These are phyloP conservation scores for Allomyces javanicus DNA, from an alignment of 192 early-diverging fungal species.

Conservation along the genomic window DNA sequence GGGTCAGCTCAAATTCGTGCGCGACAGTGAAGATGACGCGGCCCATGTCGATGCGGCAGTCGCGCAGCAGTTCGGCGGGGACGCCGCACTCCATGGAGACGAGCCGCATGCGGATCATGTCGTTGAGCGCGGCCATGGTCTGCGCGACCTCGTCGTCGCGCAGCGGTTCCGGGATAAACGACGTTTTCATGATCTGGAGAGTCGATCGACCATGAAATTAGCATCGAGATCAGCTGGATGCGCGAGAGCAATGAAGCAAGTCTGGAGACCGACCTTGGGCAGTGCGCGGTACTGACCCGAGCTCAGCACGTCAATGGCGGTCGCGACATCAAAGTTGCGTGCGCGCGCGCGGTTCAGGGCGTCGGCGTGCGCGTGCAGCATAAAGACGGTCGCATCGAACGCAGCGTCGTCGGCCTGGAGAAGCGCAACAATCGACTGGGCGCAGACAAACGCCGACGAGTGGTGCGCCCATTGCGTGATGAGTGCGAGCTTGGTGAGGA, in stretches of 20 bases:
- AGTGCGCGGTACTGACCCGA: slow-evolving; percentile 63
- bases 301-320: slow-evolving; percentile 67
- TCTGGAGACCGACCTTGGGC: slow-evolving; percentile 32
- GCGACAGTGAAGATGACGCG: slow-evolving; percentile 49
- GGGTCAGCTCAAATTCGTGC: slow-evolving; percentile 41
- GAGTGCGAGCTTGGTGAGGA: no score
- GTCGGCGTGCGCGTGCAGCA: no score
- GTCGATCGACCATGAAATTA: not conserved
- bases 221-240: not conserved
- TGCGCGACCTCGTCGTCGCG: slow-evolving; percentile 33
- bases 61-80: slow-evolving; percentile 25
- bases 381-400: no score
- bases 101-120: slow-evolving; percentile 49
- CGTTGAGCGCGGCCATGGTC: slow-evolving; percentile 41
- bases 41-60: slow-evolving; percentile 40
- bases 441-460: no score
- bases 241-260: not conserved
- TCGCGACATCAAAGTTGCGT: slow-evolving; percentile 60
- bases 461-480: no score
- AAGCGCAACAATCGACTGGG: no score
- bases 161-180: slow-evolving; percentile 33
- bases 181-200: slow-evolving; percentile 11
- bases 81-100: slow-evolving; percentile 53
- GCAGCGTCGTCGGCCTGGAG: no score
- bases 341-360: slow-evolving; percentile 15